Percentiles rank a stretch among this genome's conserved stretches.
Evolutionary conservation across 2,329 filamentous ascomycete species (phyloP).

Genomic region (Phaeosphaeriaceae sp.): DNA sequence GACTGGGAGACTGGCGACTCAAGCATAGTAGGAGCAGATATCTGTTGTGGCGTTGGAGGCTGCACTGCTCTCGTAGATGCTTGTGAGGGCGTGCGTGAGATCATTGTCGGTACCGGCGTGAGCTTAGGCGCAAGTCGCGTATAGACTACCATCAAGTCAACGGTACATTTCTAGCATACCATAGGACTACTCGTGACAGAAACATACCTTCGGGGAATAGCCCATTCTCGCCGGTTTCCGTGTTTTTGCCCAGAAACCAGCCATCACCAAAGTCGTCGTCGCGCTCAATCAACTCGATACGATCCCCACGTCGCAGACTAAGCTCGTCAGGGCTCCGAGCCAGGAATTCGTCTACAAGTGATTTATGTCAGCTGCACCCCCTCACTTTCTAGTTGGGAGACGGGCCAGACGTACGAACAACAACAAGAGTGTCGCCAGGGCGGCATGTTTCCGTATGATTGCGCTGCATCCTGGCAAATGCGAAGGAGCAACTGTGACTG

Average conservation of each 20-base stretch:
- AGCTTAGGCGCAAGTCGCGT: slow-evolving; percentile 64
- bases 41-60: slow-evolving; percentile 13
- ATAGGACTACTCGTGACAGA: neutral
- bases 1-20: slow-evolving; percentile 23
- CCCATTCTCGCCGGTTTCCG: slow-evolving; percentile 74
- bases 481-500: slow-evolving; percentile 1
- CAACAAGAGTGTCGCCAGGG: slow-evolving; percentile 70
- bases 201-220: slow-evolving; percentile 81
- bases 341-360: slow-evolving; percentile 78
- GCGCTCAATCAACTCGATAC: slow-evolving; percentile 81
- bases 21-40: slow-evolving; percentile 24
- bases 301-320: slow-evolving; percentile 82
- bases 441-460: slow-evolving; percentile 58
- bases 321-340: slow-evolving; percentile 93
- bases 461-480: slow-evolving; percentile 35
- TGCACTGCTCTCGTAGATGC: slow-evolving; percentile 18
- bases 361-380: slow-evolving; percentile 16
- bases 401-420: slow-evolving; percentile 73
- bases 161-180: neutral
- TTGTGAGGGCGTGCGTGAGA: slow-evolving; percentile 40
- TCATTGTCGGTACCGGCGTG: slow-evolving; percentile 34
- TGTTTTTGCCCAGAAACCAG: slow-evolving; percentile 79
- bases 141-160: slow-evolving; percentile 59
- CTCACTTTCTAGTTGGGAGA: too few species aligned
- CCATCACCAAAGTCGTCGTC: slow-evolving; percentile 90